Percentiles rank a stretch among this genome's conserved stretches.
Conservation (phyloP, 2,329 filamentous ascomycete genomes). For the Lasiodiplodia citricola region DNA sequence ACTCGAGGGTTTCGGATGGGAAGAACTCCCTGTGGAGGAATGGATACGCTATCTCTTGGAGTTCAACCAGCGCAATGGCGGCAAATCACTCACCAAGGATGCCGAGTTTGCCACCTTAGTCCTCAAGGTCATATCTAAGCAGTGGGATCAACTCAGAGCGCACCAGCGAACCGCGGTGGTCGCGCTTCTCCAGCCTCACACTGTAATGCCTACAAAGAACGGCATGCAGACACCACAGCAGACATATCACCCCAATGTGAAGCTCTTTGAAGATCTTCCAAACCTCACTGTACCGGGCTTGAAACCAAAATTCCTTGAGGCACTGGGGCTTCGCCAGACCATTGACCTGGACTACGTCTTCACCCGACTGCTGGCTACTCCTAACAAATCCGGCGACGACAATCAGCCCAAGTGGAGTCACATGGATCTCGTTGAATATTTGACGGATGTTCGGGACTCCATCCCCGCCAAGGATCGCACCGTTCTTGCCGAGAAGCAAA, state of each 20-base stretch:
- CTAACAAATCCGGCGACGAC: slow-evolving; percentile 1
- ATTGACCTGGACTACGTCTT: slow-evolving; percentile 95
- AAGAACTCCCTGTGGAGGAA: slow-evolving; percentile 78
- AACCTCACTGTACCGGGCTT: slow-evolving; percentile 75
- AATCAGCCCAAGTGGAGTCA: slow-evolving; percentile 77
- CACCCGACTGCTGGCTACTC: slow-evolving; percentile 63
- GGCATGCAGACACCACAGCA: slow-evolving; percentile 87
- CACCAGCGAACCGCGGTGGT: slow-evolving; percentile 69
- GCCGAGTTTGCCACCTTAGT: slow-evolving; percentile 76
- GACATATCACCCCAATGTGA: slow-evolving; percentile 92
- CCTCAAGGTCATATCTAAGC: slow-evolving; percentile 81
- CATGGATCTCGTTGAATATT: slow-evolving; percentile 91
- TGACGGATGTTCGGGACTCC: slow-evolving; percentile 86
- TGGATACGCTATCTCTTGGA: slow-evolving; percentile 70
- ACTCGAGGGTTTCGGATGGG: slow-evolving; percentile 83
- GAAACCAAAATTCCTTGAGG: slow-evolving; percentile 86
- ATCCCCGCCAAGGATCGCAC: slow-evolving; percentile 75
- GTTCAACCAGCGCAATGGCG: slow-evolving; percentile 19
- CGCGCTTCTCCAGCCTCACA: slow-evolving; percentile 67
- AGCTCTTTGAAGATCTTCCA: slow-evolving; percentile 91
- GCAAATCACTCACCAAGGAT: slow-evolving; percentile 73
- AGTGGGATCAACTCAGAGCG: slow-evolving; percentile 80
- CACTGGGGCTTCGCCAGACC: slow-evolving; percentile 91
- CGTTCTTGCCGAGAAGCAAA: slow-evolving; percentile 50
- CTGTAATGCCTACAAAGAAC: slow-evolving; percentile 86